A percentile compares a stretch with the other conserved stretches of the same genome.
These are phyloP conservation scores for Cyberlindnera misumaiensis DNA, from an alignment of 805 yeast genomes.

Conservation along the genomic window DNA sequence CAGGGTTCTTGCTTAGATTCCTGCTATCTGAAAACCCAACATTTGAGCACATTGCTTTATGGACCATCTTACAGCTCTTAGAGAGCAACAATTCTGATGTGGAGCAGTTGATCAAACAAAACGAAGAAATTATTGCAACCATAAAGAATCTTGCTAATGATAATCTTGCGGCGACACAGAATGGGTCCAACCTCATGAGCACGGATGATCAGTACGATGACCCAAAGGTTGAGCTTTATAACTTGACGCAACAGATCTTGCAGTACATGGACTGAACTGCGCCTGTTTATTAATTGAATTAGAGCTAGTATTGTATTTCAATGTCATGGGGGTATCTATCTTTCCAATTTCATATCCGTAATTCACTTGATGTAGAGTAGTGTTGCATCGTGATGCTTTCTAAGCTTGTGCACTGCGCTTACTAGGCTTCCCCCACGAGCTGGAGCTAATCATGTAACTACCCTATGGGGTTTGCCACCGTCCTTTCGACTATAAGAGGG, in stretches of 20 bases:
- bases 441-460: too few relatives aligned
- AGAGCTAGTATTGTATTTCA: not conserved
- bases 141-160: slow-evolving; percentile 41
- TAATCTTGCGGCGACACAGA: slow-evolving; percentile 27
- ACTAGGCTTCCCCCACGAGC: too few relatives aligned
- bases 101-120: slow-evolving; percentile 45
- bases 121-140: slow-evolving; percentile 45
- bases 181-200: slow-evolving; percentile 20
- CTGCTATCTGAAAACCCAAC: slow-evolving; percentile 82
- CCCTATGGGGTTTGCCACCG: too few relatives aligned
- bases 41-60: slow-evolving; percentile 94
- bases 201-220: slow-evolving; percentile 44
- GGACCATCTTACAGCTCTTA: slow-evolving; percentile 91
- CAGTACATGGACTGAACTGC: slow-evolving; percentile 27
- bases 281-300: too few relatives aligned
- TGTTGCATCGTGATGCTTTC: too few relatives aligned
- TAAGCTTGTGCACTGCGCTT: too few relatives aligned
- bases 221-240: slow-evolving; percentile 57
- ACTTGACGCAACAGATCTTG: slow-evolving; percentile 60
- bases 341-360: too few relatives aligned
- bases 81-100: slow-evolving; percentile 75
- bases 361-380: too few relatives aligned
- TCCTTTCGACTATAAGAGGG: too few relatives aligned
- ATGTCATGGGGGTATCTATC: too few relatives aligned
- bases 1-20: slow-evolving; percentile 76